phyloP scores from a whole-genome alignment of 2,329 filamentous ascomycete genomes.

The Lachnellula occidentalis region DNA sequence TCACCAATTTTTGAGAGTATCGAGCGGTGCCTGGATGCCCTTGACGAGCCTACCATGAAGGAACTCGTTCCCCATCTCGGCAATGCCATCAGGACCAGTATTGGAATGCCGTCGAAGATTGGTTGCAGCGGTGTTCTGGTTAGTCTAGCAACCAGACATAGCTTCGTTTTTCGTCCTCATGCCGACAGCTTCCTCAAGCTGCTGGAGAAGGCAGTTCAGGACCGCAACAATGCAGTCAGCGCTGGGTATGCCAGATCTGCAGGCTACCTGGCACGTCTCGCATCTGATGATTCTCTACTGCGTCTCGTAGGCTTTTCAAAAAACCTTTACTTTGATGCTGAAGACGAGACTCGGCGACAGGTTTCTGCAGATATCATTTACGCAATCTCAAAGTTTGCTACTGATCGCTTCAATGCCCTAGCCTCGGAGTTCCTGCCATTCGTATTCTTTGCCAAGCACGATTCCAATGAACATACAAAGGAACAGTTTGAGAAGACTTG shows the following conservation, averaged over 20 bases:
- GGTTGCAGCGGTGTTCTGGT: constrained; percentile 82
- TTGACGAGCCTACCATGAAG: constrained; percentile 74
- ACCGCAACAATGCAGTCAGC: constrained; percentile 90
- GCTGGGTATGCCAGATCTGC: constrained; percentile 81
- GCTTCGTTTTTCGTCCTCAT: constrained; percentile 67
- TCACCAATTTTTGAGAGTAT: constrained; percentile 92
- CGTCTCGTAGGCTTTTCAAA: constrained; percentile 50
- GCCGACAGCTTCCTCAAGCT: constrained; percentile 71
- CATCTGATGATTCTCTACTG: constrained; percentile 43
- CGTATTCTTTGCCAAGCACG: constrained; percentile 81
- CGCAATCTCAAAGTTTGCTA: constrained; percentile 77
- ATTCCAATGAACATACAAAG: constrained; percentile 72
- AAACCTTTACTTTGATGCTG: constrained; percentile 72
- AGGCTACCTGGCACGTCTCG: constrained; percentile 72
- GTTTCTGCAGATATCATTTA: constrained; percentile 80
- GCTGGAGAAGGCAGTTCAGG: constrained; percentile 75
- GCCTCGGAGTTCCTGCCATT: constrained; percentile 76
- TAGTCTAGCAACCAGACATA: constrained; percentile 76
- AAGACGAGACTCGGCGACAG: constrained; percentile 69
- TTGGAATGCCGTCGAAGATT: constrained; percentile 91
- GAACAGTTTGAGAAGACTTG: constrained; percentile 82
- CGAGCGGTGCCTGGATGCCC: constrained; percentile 77
- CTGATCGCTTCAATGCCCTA: constrained; percentile 78
- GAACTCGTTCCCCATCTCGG: constrained; percentile 68
- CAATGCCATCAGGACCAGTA: constrained; percentile 73